Evolutionary conservation across 2,329 filamentous ascomycete species (phyloP).

Genomic region (Gnomoniopsis smithogilvyi): DNA sequence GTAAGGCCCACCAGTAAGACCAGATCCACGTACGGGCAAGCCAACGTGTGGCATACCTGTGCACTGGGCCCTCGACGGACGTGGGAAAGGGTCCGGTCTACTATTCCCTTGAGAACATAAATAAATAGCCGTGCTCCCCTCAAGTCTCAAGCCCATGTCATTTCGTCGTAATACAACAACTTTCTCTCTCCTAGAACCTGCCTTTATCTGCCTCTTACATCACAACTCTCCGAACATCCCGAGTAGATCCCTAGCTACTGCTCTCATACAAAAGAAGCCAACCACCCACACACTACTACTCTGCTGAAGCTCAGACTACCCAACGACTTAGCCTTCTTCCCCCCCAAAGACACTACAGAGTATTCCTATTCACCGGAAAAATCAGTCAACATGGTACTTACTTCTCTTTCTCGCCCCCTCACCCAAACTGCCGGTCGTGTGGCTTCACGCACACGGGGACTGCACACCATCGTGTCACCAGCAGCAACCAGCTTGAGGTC

Average conservation of each 20-base stretch:
- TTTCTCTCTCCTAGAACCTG: background rate
- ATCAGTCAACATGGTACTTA: constrained; percentile 23
- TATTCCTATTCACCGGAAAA: background rate
- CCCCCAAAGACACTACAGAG: background rate
- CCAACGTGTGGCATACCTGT: background rate
- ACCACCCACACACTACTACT: background rate
- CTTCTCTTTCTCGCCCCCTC: constrained; percentile 19
- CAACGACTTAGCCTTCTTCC: background rate
- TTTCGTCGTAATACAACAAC: background rate
- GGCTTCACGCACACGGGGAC: constrained; percentile 20
- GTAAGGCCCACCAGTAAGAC: background rate
- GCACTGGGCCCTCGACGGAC: background rate
- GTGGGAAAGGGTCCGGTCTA: background rate
- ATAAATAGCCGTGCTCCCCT: constrained; percentile 11
- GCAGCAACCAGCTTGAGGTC: constrained; percentile 16
- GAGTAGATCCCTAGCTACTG: background rate
- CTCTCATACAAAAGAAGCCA: constrained; percentile 8
- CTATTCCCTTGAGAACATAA: constrained; percentile 1
- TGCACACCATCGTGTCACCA: constrained; percentile 17
- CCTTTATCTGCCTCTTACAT: background rate
- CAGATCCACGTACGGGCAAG: background rate
- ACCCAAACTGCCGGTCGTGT: constrained; percentile 20
- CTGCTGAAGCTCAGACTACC: background rate
- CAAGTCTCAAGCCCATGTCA: background rate
- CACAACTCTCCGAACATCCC: background rate